These are phyloP conservation scores for Kondoa subrosea DNA, from an alignment of 768 basidiomycete species.

Conservation along the genomic window DNA sequence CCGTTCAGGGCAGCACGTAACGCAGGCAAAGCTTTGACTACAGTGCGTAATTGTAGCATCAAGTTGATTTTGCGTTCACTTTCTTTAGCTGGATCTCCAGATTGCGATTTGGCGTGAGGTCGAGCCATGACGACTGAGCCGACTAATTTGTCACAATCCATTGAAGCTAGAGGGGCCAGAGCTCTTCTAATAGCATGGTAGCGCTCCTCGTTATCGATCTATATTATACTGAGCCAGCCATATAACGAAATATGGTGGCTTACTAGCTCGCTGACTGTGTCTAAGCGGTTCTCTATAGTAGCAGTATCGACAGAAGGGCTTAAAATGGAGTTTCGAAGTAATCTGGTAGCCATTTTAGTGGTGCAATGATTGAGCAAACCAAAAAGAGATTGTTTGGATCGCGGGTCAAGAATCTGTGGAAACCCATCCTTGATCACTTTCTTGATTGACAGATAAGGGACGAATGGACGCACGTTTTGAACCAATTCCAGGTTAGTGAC, in stretches of 20 bases:
- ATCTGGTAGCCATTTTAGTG: slow-evolving; percentile 74
- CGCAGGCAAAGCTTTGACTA: slow-evolving; percentile 51
- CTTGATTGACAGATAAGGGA: background rate
- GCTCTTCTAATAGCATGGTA: slow-evolving; percentile 53
- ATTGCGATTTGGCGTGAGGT: background rate
- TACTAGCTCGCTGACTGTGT: slow-evolving; percentile 34
- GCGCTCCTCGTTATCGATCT: slow-evolving; percentile 57
- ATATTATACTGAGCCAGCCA: too few relatives aligned
- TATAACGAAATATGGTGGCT: too few relatives aligned
- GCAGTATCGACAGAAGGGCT: slow-evolving; percentile 22
- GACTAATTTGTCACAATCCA: slow-evolving; percentile 78
- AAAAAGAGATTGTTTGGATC: slow-evolving; percentile 22
- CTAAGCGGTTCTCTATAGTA: slow-evolving; percentile 60
- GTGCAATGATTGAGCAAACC: slow-evolving; percentile 50
- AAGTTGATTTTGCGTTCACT: slow-evolving; percentile 39
- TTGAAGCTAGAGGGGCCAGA: slow-evolving; percentile 50
- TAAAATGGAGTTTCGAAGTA: slow-evolving; percentile 27
- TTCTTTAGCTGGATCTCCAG: slow-evolving; percentile 13
- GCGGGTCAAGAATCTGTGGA: slow-evolving; percentile 20
- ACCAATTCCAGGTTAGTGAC: slow-evolving; percentile 78
- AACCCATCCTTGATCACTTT: background rate
- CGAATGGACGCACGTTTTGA: slow-evolving; percentile 41
- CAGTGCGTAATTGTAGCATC: slow-evolving; percentile 58
- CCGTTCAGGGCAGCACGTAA: slow-evolving; percentile 48
- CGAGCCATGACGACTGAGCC: slow-evolving; percentile 27